A percentile compares a stretch with the other conserved stretches of the same genome.
Conservation (phyloP, 805 yeast species). For the Hanseniaspora mollemarum region DNA sequence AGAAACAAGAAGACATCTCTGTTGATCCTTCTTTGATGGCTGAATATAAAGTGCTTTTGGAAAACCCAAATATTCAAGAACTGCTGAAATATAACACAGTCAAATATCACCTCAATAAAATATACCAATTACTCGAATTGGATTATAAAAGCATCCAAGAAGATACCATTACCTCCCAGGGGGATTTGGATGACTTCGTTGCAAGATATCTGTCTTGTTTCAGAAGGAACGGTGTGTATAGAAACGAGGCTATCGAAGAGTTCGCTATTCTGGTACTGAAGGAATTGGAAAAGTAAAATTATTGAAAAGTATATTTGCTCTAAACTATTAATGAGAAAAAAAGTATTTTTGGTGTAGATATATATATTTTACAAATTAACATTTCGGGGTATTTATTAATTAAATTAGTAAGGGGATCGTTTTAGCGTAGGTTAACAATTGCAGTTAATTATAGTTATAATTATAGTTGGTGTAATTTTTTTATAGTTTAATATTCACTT, state of each 20-base stretch:
- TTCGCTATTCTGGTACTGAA: no score
- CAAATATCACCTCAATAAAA: slow-evolving; percentile 43
- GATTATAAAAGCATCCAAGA: slow-evolving; percentile 18
- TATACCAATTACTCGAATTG: slow-evolving; percentile 36
- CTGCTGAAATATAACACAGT: slow-evolving; percentile 38
- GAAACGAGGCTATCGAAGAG: slow-evolving; percentile 53
- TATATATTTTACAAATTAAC: no score
- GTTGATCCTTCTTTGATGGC: slow-evolving; percentile 15
- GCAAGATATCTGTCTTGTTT: slow-evolving; percentile 47
- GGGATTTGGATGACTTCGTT: slow-evolving; percentile 40
- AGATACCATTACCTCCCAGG: slow-evolving; percentile 21
- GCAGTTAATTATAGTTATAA: not conserved
- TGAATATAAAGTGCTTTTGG: slow-evolving; percentile 28
- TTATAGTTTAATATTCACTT: slow-evolving; percentile 17
- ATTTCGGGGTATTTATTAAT: no score
- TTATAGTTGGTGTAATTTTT: slow-evolving; percentile 1
- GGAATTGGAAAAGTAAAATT: slow-evolving; percentile 16
- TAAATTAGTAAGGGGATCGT: no score
- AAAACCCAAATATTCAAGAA: slow-evolving; percentile 34
- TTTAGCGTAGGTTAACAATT: no score
- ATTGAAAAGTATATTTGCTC: no score
- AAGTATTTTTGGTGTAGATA: no score
- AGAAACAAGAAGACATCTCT: no score
- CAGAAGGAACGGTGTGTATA: slow-evolving; percentile 48
- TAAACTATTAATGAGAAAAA: no score